Evolutionary conservation across 139 green algal species (phyloP).

Genomic region (Micractinium conductrix): DNA sequence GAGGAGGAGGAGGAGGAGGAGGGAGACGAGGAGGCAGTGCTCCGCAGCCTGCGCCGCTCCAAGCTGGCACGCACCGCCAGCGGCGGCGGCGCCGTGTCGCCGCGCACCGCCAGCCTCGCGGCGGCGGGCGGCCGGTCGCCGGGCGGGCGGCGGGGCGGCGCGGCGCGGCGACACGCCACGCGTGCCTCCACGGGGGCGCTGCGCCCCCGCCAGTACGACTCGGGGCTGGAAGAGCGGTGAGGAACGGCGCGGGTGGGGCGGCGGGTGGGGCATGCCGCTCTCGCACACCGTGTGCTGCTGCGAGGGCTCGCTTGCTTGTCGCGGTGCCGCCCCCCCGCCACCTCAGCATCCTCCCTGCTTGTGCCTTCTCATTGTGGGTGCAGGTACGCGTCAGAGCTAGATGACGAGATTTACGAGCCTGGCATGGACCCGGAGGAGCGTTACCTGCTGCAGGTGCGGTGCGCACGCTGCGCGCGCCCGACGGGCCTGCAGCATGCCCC

Average conservation of each 20-base stretch:
- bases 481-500: not conserved
- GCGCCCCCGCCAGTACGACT: conserved; percentile 24
- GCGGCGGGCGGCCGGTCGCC: not conserved
- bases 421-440: not conserved
- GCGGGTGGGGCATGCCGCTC: too few relatives aligned
- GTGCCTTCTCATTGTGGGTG: too few relatives aligned
- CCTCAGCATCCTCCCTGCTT: too few relatives aligned
- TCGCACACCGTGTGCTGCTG: too few relatives aligned
- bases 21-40: conserved; percentile 17
- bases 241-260: too few relatives aligned
- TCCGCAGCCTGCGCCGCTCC: conserved; percentile 21
- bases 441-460: not conserved
- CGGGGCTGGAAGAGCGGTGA: not conserved
- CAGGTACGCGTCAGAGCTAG: too few relatives aligned
- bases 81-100: not conserved
- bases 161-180: conserved; percentile 35
- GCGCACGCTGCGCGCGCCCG: not conserved
- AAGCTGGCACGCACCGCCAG: conserved; percentile 25
- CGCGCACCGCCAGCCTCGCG: conserved; percentile 20
- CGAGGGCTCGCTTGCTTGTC: too few relatives aligned
- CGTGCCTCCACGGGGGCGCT: conserved; percentile 42
- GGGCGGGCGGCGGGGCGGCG: not conserved
- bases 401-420: conserved; percentile 12
- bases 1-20: conserved; percentile 1
- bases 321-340: too few relatives aligned